Base-by-base conservation (phyloP, 2,329 filamentous ascomycete genomes). In the Pestalotiopsis sp. region DNA sequence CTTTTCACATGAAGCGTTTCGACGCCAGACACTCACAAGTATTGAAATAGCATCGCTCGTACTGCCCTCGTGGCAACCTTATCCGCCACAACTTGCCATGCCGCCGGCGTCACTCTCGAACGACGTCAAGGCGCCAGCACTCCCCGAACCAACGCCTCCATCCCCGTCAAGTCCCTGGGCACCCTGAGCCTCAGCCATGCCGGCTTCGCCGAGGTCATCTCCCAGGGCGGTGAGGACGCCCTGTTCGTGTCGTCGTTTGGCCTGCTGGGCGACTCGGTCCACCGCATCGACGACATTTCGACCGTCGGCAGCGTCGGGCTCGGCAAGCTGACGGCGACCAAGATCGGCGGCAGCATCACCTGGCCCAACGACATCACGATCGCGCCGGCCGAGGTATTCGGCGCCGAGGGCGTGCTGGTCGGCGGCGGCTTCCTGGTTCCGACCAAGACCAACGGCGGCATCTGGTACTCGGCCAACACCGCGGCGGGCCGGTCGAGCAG, bases 151-250 rank as follows among this genome's bases (percentile, higher is more conserved):
- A 63, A 63, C 23, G 36, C 61, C 31, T 39, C 31, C 27, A 63
- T 63, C 17, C 61, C 61, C 27, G 38, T 41, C 14, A 63, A 63
- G n/a, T 63, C 38, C 5, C 61, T 63, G 5, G 61, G 61, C 6
- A 27, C 25, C 4, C 36, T 63, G 36, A 63, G 38, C 27, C 27
- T 63, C 4, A 63, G 61, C 61, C 9, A 63, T 13, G 61, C n/a
- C 5, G 61, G 61, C n/a, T 63, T 63, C 61, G 61, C 61, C 61
- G 61, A 63, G n/a, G 61, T 63, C 61, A 63, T 63, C 31, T 23
- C 61, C 13, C 61, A 63, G 61, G 61, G 31, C n/a, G 61, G 61
- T 2, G 20, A 38, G n/a, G 23, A 63, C n/a, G 38, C 61, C 17
- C 38, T 63, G 12, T 63, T 63, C 61, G 61, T 63, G 3, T 63